Conservation (phyloP, 2,329 filamentous ascomycete genomes). For the Cordyceps militaris region DNA sequence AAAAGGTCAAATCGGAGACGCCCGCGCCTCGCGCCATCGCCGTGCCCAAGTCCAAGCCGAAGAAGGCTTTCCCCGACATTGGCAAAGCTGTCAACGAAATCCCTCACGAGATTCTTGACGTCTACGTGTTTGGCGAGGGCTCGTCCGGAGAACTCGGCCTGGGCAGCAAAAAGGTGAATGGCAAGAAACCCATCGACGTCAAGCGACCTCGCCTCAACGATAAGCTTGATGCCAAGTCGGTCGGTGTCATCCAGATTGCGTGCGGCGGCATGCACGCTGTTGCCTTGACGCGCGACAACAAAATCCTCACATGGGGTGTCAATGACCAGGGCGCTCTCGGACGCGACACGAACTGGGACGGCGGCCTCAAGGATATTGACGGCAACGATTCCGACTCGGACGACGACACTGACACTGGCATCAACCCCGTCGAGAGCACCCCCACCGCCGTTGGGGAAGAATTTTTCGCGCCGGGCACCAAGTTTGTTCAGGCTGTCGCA, state of each 20-base stretch:
- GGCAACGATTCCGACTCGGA: conserved; percentile 46
- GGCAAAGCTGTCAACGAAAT: conserved; percentile 65
- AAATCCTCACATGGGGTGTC: conserved; percentile 79
- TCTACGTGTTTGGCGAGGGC: conserved; percentile 77
- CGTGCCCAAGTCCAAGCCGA: conserved; percentile 15
- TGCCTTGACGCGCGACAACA: conserved; percentile 71
- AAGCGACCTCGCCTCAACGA: conserved; percentile 81
- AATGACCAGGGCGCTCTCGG: conserved; percentile 80
- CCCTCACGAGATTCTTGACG: conserved; percentile 57
- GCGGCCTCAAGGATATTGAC: conserved; percentile 52
- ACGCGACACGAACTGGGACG: conserved; percentile 63
- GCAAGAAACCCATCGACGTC: conserved; percentile 59
- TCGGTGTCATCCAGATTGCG: conserved; percentile 70
- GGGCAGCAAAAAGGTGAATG: conserved; percentile 57
- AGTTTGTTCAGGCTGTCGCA: conserved; percentile 58
- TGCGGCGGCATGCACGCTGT: conserved; percentile 78
- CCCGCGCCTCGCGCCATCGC: conserved; percentile 12
- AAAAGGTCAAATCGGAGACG: conserved; percentile 18
- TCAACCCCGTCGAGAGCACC: conserved; percentile 68
- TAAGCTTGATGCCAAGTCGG: conserved; percentile 49
- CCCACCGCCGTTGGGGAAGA: conserved; percentile 54
- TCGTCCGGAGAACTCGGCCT: conserved; percentile 77
- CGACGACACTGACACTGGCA: conserved; percentile 54
- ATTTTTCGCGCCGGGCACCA: conserved; percentile 53
- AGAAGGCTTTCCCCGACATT: conserved; percentile 31